Conservation (phyloP, 2,329 filamentous ascomycete genomes). For the Huntiella abstrusa region DNA sequence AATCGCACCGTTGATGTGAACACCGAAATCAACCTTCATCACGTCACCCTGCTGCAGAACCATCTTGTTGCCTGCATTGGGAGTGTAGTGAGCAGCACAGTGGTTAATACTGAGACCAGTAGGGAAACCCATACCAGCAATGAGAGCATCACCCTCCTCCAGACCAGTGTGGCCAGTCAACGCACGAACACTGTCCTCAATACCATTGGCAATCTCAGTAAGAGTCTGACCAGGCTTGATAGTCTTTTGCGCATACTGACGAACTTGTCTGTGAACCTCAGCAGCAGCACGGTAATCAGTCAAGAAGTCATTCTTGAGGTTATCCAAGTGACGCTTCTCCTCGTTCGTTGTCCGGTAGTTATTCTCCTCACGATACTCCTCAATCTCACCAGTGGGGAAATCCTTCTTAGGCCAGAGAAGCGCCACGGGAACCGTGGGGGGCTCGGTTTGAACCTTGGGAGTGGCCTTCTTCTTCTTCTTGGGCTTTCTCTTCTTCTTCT, state of each 20-base stretch:
- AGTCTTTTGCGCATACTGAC: conserved; percentile 55
- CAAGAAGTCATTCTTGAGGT: conserved; percentile 55
- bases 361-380: conserved; percentile 63
- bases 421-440: conserved; percentile 55
- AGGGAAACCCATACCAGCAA: conserved; percentile 62
- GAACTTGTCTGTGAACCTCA: conserved; percentile 59
- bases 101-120: conserved; percentile 62
- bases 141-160: conserved; percentile 52
- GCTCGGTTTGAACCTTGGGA: conserved; percentile 54
- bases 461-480: conserved; percentile 52
- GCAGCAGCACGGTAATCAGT: conserved; percentile 57
- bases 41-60: conserved; percentile 56
- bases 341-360: conserved; percentile 61
- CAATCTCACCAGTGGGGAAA: conserved; percentile 63
- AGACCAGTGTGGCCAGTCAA: conserved; percentile 54
- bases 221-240: conserved; percentile 59
- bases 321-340: conserved; percentile 68
- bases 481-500: conserved; percentile 75
- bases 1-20: conserved; percentile 63
- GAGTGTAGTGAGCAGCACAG: conserved; percentile 61
- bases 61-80: conserved; percentile 62
- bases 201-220: conserved; percentile 62
- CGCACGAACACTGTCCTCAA: conserved; percentile 55
- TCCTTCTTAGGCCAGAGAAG: conserved; percentile 52
- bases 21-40: conserved; percentile 67